Conservation (phyloP, 495 filamentous ascomycete genomes). For the Collariella sp. region DNA sequence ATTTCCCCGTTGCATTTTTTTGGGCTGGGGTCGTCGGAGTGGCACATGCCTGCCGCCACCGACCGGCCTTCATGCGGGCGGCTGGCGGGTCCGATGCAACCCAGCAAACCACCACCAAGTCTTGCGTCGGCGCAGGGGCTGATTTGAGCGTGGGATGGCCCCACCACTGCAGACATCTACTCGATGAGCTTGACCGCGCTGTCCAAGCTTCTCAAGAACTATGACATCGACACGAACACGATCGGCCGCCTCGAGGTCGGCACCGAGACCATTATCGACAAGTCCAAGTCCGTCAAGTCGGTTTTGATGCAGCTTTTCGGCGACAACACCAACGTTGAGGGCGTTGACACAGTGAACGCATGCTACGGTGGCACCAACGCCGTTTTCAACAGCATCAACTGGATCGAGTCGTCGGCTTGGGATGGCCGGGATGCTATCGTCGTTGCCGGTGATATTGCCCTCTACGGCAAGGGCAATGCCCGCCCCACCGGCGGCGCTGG, state of each 20-base stretch:
- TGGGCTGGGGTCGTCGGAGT: background rate
- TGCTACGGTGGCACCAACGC: conserved; percentile 99
- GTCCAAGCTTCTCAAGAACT: conserved; percentile 84
- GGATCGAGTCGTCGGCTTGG: conserved; percentile 97
- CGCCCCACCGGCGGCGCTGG: conserved; percentile 94
- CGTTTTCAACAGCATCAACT: conserved; percentile 93
- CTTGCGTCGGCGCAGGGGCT: conserved; percentile 17
- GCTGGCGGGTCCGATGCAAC: background rate
- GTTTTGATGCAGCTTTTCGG: conserved; percentile 96
- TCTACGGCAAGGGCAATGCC: conserved; percentile 94
- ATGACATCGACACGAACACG: conserved; percentile 81
- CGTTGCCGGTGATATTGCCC: conserved; percentile 91
- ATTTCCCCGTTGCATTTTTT: conserved; percentile 3
- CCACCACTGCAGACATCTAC: conserved; percentile 74
- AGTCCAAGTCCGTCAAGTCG: conserved; percentile 99
- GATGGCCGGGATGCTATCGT: conserved; percentile 92
- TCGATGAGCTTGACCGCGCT: conserved; percentile 84
- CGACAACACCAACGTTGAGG: conserved; percentile 84
- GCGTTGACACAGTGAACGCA: conserved; percentile 92
- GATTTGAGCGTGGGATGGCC: conserved; percentile 14
- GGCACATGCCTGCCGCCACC: background rate
- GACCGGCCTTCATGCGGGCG: conserved; percentile 4
- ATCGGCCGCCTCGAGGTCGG: conserved; percentile 95
- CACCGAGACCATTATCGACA: conserved; percentile 96
- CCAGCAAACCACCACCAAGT: too few relatives aligned